Conservation (phyloP, 2,329 filamentous ascomycete genomes). For the Tolypocladium pustulatum region DNA sequence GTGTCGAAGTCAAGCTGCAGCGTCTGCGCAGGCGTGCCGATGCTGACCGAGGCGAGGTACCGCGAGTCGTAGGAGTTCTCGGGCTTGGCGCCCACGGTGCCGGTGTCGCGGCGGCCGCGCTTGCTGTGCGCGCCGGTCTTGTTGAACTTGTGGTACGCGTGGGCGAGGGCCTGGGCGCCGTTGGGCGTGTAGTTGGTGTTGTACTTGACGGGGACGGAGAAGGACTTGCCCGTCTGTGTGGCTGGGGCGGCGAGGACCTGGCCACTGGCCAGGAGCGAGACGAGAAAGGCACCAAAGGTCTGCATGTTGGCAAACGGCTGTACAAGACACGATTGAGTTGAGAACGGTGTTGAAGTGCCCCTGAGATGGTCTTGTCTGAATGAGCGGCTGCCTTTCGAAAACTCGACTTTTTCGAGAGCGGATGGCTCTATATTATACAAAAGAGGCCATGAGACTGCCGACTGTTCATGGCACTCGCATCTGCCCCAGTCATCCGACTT, state of each 20-base stretch:
- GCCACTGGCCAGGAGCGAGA: neutral
- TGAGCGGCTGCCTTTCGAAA: neutral
- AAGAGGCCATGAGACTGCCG: neutral
- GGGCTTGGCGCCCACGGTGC: neutral
- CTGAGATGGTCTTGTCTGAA: too few species aligned
- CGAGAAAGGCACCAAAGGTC: neutral
- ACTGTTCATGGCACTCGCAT: too few species aligned
- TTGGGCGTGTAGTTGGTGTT: neutral
- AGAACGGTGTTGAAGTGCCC: too few species aligned
- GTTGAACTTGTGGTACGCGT: neutral
- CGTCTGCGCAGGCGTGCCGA: conserved; percentile 10
- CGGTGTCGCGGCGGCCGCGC: neutral
- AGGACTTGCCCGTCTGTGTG: neutral
- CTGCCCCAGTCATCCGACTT: neutral
- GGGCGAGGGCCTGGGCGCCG: neutral
- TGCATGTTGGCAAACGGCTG: neutral
- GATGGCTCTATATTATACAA: neutral
- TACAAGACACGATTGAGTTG: neutral
- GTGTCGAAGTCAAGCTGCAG: conserved; percentile 11
- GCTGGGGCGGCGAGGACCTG: neutral
- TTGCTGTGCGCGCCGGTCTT: conserved; percentile 5
- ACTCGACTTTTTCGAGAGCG: neutral
- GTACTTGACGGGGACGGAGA: neutral
- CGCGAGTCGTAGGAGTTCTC: neutral
- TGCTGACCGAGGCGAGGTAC: conserved; percentile 7